Percentiles rank a stretch among this genome's conserved stretches.
phyloP scores from a whole-genome alignment of 805 yeast genomes.

The Candida ponderosae region DNA sequence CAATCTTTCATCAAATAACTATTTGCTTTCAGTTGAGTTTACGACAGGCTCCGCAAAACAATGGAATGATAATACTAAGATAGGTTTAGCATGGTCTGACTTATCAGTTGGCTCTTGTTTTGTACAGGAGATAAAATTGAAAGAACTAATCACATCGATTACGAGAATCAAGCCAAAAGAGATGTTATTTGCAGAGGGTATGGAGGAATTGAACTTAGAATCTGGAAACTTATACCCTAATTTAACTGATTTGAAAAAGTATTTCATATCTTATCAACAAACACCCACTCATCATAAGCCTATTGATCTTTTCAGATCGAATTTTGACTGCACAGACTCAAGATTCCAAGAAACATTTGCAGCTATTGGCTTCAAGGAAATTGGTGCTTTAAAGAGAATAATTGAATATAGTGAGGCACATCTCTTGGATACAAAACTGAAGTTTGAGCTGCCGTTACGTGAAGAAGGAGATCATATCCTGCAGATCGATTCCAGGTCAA shows the following conservation, averaged over 20 bases:
- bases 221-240: slow-evolving; percentile 50
- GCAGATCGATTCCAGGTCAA: slow-evolving; percentile 76
- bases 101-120: slow-evolving; percentile 73
- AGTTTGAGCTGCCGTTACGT: slow-evolving; percentile 60
- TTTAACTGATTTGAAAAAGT: slow-evolving; percentile 49
- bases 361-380: slow-evolving; percentile 36
- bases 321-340: slow-evolving; percentile 29
- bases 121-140: slow-evolving; percentile 55
- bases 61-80: slow-evolving; percentile 30
- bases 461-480: slow-evolving; percentile 44
- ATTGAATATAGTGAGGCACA: slow-evolving; percentile 66
- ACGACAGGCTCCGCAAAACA: slow-evolving; percentile 39
- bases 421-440: slow-evolving; percentile 58
- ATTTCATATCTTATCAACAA: slow-evolving; percentile 44
- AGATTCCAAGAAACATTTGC: slow-evolving; percentile 18
- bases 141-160: slow-evolving; percentile 60
- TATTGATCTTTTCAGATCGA: slow-evolving; percentile 26
- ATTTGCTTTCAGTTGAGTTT: slow-evolving; percentile 54
- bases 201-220: slow-evolving; percentile 30
- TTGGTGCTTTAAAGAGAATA: slow-evolving; percentile 53
- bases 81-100: slow-evolving; percentile 88
- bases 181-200: slow-evolving; percentile 47
- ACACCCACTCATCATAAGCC: slow-evolving; percentile 33
- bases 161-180: slow-evolving; percentile 80
- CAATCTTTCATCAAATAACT: slow-evolving; percentile 66